A percentile compares a stretch with the other conserved stretches of the same genome.
phyloP scores from a whole-genome alignment of 139 green algal species.

The Micromonas pusilla region DNA sequence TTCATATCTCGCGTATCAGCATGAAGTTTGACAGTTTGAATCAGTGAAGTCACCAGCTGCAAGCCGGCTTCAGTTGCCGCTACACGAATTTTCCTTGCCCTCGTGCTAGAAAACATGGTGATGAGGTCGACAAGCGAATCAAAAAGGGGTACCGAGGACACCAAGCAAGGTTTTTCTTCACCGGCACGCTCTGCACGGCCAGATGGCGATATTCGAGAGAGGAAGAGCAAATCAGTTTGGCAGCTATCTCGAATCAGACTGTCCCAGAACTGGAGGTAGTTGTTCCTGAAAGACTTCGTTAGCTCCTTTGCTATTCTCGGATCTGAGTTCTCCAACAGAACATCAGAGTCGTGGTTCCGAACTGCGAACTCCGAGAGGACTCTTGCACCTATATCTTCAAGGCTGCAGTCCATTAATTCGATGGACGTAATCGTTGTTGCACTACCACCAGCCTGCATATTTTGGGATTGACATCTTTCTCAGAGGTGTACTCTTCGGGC shows the following conservation, averaged over 20 bases:
- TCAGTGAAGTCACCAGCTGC: not conserved
- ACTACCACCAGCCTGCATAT: no score
- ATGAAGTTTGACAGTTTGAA: not conserved
- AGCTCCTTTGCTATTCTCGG: not conserved
- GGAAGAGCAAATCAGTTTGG: not conserved
- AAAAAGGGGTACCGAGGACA: not conserved
- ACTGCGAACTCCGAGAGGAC: not conserved
- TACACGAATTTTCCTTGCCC: not conserved
- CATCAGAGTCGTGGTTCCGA: not conserved
- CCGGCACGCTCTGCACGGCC: no score
- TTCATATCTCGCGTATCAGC: not conserved
- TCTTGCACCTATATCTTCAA: not conserved
- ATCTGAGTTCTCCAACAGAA: not conserved
- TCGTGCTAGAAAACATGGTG: not conserved
- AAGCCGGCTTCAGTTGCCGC: slow-evolving; percentile 3
- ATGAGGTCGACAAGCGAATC: not conserved
- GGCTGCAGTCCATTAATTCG: no score
- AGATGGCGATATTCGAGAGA: not conserved
- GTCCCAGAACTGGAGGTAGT: not conserved
- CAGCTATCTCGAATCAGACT: not conserved
- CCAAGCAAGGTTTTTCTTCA: not conserved
- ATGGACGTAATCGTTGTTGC: no score
- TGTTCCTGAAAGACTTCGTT: not conserved
- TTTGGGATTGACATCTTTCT: no score
- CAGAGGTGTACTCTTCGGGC: no score